Conservation (phyloP, 2,329 filamentous ascomycete species). For the Beauveria medogensis region DNA sequence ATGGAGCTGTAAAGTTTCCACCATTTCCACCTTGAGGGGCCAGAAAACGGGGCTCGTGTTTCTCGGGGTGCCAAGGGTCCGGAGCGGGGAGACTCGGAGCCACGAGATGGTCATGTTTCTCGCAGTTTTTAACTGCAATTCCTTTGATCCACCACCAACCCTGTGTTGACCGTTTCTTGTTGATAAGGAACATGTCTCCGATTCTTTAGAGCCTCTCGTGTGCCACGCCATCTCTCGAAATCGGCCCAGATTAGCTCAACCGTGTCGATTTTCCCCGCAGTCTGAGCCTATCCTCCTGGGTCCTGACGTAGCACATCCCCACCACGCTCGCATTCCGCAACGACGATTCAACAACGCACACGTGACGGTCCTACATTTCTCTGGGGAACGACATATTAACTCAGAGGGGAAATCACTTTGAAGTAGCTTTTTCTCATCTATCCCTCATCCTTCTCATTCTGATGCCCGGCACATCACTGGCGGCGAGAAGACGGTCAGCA, state of each 20-base stretch:
- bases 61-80: too few species aligned
- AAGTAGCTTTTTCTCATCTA: not conserved
- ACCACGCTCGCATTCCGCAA: too few species aligned
- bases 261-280: not conserved
- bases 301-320: too few species aligned
- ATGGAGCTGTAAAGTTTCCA: not conserved
- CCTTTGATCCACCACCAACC: too few species aligned
- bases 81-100: too few species aligned
- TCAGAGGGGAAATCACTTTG: not conserved
- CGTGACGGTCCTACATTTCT: not conserved
- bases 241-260: too few species aligned
- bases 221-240: not conserved
- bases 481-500: slow-evolving; percentile 2
- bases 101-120: too few species aligned
- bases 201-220: too few species aligned
- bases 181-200: too few species aligned
- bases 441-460: not conserved
- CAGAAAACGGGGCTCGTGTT: not conserved
- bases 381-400: not conserved
- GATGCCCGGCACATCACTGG: slow-evolving; percentile 4
- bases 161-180: too few species aligned
- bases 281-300: not conserved
- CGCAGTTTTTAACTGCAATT: too few species aligned
- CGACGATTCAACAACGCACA: not conserved
- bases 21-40: not conserved